Evolutionary conservation across 2,329 filamentous ascomycete genomes (phyloP).

Genomic region (Drechslerella dactyloides): DNA sequence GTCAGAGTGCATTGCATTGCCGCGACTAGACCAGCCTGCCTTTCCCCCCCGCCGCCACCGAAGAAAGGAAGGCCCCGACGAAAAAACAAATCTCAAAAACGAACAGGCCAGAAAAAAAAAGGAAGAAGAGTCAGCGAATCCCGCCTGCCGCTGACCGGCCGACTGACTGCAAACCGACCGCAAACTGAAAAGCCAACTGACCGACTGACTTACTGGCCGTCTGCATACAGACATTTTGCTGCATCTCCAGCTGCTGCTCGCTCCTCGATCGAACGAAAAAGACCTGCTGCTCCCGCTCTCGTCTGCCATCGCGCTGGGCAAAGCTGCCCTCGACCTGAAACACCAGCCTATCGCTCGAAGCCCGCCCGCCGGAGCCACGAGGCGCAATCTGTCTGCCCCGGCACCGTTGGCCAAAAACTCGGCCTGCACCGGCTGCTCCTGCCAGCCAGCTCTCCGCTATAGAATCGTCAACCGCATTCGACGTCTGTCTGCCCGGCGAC

Average conservation of each 20-base stretch:
- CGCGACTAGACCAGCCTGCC: not conserved
- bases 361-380: not conserved
- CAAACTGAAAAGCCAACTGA: too few species aligned
- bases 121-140: not conserved
- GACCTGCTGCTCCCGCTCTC: too few species aligned
- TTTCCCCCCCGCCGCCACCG: not conserved
- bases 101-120: not conserved
- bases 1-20: constrained; percentile 3
- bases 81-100: not conserved
- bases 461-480: too few species aligned
- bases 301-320: too few species aligned
- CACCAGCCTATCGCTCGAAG: too few species aligned
- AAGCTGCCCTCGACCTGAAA: too few species aligned
- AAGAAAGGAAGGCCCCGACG: not conserved
- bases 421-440: constrained; percentile 6
- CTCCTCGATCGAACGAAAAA: too few species aligned
- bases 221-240: too few species aligned
- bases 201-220: not conserved
- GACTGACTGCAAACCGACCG: too few species aligned
- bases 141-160: not conserved
- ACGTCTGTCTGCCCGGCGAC: too few species aligned
- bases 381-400: not conserved
- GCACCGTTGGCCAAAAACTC: not conserved
- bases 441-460: too few species aligned
- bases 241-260: too few species aligned